Percentiles rank a stretch among this genome's conserved stretches.
These are phyloP conservation scores for Candida piceae DNA, from an alignment of 805 yeast genomes.

Conservation along the genomic window DNA sequence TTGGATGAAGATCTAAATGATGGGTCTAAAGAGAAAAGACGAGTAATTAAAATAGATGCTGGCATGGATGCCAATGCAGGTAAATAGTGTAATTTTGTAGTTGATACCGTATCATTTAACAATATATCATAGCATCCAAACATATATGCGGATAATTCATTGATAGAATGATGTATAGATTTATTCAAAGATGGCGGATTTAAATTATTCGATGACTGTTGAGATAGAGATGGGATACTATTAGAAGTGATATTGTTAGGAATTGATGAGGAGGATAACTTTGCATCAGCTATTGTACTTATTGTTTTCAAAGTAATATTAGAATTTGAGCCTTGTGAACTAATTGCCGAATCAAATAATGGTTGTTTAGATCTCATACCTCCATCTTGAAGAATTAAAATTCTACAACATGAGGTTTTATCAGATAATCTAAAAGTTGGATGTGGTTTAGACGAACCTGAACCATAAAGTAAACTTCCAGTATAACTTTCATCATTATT, in stretches of 20 bases:
- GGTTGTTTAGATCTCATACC: constrained; percentile 47
- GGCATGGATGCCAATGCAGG: constrained; percentile 37
- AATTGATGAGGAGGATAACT: too few relatives aligned
- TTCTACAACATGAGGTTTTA: constrained; percentile 30
- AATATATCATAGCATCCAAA: constrained; percentile 52
- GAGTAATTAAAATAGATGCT: constrained; percentile 39
- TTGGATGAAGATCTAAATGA: constrained; percentile 15
- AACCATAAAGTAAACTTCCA: constrained; percentile 43
- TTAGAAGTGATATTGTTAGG: too few relatives aligned
- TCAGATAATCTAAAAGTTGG: constrained; percentile 20
- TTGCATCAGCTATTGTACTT: neutral
- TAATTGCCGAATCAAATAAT: constrained; percentile 40
- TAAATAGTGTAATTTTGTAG: constrained; percentile 44
- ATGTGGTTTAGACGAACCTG: constrained; percentile 16
- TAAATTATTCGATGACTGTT: neutral
- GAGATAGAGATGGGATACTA: neutral
- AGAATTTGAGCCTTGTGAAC: constrained; percentile 2
- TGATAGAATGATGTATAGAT: constrained; percentile 35
- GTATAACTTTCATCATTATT: constrained; percentile 40
- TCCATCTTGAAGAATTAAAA: constrained; percentile 44
- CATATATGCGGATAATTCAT: constrained; percentile 47
- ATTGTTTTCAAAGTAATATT: constrained; percentile 1
- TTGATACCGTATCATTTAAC: constrained; percentile 37
- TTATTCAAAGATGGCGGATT: constrained; percentile 16
- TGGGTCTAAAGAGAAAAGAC: constrained; percentile 35